Conservation (phyloP, 176 grass and related monocot species). For the Bromus sterilis region DNA sequence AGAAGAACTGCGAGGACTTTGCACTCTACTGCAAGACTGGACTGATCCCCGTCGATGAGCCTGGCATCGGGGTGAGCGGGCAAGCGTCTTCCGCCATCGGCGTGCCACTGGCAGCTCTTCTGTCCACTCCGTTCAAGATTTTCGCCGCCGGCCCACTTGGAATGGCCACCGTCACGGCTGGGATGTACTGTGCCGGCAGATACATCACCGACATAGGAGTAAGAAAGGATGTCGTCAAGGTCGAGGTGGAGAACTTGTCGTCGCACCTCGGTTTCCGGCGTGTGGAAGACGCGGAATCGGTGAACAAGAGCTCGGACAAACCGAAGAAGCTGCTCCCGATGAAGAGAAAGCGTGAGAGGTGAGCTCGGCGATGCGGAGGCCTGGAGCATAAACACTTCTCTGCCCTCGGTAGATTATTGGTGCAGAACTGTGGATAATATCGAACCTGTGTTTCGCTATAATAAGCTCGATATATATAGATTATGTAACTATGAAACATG, state of each 20-base stretch:
- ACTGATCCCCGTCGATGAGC: conserved; percentile 52
- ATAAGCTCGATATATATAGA: conserved; percentile 29
- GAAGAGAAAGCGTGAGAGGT: conserved; percentile 56
- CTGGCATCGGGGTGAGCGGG: conserved; percentile 74
- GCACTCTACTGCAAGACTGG: conserved; percentile 98
- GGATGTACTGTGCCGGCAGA: conserved; percentile 87
- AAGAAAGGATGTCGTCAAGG: conserved; percentile 73
- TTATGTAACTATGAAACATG: conserved; percentile 1
- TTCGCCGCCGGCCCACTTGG: conserved; percentile 75
- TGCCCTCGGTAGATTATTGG: background rate
- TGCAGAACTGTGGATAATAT: conserved; percentile 30
- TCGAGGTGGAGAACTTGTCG: conserved; percentile 63
- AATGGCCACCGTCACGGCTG: conserved; percentile 93
- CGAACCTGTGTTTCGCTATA: conserved; percentile 10
- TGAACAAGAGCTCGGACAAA: background rate
- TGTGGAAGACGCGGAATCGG: conserved; percentile 24
- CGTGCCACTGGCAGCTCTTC: conserved; percentile 69
- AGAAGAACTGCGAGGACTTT: conserved; percentile 98
- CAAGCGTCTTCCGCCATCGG: conserved; percentile 81
- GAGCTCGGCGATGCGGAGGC: background rate
- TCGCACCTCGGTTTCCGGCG: conserved; percentile 34
- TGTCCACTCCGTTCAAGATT: conserved; percentile 82
- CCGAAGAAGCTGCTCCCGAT: conserved; percentile 37
- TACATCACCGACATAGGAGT: conserved; percentile 94
- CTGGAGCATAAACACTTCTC: background rate